These are phyloP conservation scores for Hansenula sp. DNA, from an alignment of 1,139 yeast species.

Conservation along the genomic window DNA sequence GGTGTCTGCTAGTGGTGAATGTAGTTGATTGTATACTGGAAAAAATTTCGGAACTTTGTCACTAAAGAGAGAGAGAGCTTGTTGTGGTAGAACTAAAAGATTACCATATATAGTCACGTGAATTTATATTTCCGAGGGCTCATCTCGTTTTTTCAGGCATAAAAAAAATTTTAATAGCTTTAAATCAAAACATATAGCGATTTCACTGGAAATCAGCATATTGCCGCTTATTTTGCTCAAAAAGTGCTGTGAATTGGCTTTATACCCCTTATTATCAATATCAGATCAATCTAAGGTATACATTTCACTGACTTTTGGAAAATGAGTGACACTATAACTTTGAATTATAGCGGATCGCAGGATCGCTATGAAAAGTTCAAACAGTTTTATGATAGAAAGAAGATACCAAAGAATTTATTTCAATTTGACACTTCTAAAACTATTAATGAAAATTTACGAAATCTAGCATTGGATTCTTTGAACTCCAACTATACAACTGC, in stretches of 20 bases:
- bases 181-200: not conserved
- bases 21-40: too few species aligned
- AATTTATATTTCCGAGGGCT: not conserved
- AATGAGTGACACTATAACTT: constrained; percentile 21
- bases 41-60: too few species aligned
- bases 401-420: constrained; percentile 5
- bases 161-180: not conserved
- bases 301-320: not conserved
- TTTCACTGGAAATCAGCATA: not conserved
- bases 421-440: constrained; percentile 19
- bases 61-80: not conserved
- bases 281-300: not conserved
- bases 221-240: not conserved
- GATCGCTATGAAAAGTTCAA: constrained; percentile 10
- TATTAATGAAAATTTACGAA: constrained; percentile 25
- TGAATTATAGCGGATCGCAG: constrained; percentile 18
- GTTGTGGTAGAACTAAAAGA: not conserved
- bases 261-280: not conserved
- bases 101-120: not conserved
- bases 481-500: constrained; percentile 27
- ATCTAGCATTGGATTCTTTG: constrained; percentile 26
- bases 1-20: too few species aligned
- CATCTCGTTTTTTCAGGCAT: not conserved
- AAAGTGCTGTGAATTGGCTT: not conserved
- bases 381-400: constrained; percentile 13